Conservation (phyloP, 2,329 filamentous ascomycete genomes). For the Sporothrix euskadiensis region DNA sequence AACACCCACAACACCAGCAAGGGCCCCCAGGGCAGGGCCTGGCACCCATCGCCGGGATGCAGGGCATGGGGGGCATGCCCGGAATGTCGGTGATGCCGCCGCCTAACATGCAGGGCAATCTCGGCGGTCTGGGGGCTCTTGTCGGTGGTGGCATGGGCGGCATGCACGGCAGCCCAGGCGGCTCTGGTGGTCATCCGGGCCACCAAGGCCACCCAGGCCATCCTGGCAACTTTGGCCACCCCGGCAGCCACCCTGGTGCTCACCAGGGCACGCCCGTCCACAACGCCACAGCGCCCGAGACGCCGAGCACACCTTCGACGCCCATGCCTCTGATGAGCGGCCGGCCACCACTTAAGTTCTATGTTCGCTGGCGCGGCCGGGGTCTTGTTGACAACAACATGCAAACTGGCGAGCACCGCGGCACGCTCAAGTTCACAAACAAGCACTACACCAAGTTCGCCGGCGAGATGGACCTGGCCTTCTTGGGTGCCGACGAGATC, state of each 20-base stretch:
- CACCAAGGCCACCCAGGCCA: not conserved
- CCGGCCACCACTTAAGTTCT: conserved; percentile 33
- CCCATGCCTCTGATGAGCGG: conserved; percentile 24
- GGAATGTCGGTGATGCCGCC: conserved; percentile 27
- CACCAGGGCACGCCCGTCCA: not conserved
- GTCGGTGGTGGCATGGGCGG: conserved; percentile 24
- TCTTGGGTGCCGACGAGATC: conserved; percentile 34
- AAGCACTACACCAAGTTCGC: conserved; percentile 36
- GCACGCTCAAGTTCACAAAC: conserved; percentile 36
- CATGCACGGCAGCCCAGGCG: not conserved
- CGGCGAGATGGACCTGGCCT: conserved; percentile 34
- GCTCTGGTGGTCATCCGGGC: not conserved
- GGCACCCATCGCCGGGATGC: conserved; percentile 20
- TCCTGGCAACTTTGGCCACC: not conserved
- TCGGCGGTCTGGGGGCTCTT: conserved; percentile 29
- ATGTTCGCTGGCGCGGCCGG: conserved; percentile 35
- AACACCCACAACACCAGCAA: conserved; percentile 13
- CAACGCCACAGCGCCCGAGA: not conserved
- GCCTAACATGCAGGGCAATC: conserved; percentile 23
- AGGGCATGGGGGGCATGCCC: conserved; percentile 26
- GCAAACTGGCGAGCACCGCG: conserved; percentile 32
- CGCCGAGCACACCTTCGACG: not conserved
- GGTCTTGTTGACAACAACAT: conserved; percentile 36
- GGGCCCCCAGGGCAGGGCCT: not conserved
- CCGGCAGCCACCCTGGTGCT: not conserved